Evolutionary conservation across 805 yeast species (phyloP).

Genomic region (Clavispora phyllophila): DNA sequence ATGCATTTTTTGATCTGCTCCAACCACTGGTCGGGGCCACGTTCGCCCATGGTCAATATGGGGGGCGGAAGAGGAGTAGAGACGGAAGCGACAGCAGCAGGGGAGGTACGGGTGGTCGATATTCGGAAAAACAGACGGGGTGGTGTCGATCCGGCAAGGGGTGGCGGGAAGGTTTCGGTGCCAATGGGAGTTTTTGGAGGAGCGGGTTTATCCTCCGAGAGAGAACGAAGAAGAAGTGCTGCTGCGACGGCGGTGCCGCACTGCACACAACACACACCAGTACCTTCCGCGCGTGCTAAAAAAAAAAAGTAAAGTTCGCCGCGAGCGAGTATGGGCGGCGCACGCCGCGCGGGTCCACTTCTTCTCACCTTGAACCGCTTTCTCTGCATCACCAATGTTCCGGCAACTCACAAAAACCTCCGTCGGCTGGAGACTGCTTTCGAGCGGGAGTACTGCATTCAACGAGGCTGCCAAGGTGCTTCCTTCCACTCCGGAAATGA

Average conservation of each 20-base stretch:
- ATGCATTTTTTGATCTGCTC: slow-evolving; percentile 90
- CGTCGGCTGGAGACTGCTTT: neutral
- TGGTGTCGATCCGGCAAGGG: neutral
- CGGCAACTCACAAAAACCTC: neutral
- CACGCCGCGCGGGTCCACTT: neutral
- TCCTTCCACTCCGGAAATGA: slow-evolving; percentile 31
- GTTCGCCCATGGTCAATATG: slow-evolving; percentile 44
- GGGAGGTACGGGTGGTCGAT: neutral
- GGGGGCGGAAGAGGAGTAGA: no score
- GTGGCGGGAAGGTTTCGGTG: no score
- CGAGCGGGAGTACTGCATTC: neutral
- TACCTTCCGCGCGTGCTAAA: neutral
- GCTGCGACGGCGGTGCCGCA: neutral
- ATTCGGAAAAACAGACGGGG: no score
- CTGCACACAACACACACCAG: neutral
- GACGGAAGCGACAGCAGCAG: neutral
- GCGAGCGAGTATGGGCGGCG: neutral
- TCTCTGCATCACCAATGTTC: neutral
- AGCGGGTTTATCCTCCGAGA: no score
- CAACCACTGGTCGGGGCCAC: slow-evolving; percentile 96
- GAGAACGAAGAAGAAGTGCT: no score
- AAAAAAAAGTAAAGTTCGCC: no score
- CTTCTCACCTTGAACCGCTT: neutral
- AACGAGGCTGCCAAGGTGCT: slow-evolving; percentile 1
- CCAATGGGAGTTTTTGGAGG: no score